Evolutionary conservation across 176 grass and related monocot genomes (phyloP).

Genomic region (Juncus inflexus): DNA sequence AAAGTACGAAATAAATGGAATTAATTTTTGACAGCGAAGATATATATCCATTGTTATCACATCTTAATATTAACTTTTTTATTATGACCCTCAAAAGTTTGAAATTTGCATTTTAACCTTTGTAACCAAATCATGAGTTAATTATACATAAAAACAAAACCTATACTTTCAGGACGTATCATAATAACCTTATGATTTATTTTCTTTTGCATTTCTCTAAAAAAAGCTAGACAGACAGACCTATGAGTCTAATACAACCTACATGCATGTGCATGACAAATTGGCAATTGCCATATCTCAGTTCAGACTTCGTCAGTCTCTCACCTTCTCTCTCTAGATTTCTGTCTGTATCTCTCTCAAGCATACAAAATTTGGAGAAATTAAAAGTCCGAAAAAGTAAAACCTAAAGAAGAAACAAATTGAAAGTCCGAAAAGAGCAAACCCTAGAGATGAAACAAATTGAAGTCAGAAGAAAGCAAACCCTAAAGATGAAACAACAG

Average conservation of each 20-base stretch:
- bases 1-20: no score
- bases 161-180: constrained; percentile 12
- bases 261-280: constrained; percentile 22
- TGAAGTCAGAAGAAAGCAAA: constrained; percentile 18
- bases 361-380: constrained; percentile 15
- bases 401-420: constrained; percentile 10
- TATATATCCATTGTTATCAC: no score
- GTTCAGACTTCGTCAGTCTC: constrained; percentile 1
- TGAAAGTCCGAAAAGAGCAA: constrained; percentile 19
- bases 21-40: no score
- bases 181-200: constrained; percentile 43
- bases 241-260: constrained; percentile 11
- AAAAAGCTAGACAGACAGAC: constrained; percentile 24
- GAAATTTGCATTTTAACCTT: no score
- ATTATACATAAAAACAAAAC: no score
- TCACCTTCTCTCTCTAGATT: constrained; percentile 28
- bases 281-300: constrained; percentile 20
- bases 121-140: no score
- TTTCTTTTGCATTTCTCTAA: constrained; percentile 9
- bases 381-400: constrained; percentile 18
- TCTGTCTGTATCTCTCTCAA: constrained; percentile 17
- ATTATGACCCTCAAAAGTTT: no score
- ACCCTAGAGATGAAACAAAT: constrained; percentile 10
- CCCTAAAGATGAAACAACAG: constrained; percentile 13
- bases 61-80: no score